Percentiles rank a stretch among this genome's conserved stretches.
Evolutionary conservation across 495 filamentous ascomycete species (phyloP).

Genomic region (Penicillium riverlandense): DNA sequence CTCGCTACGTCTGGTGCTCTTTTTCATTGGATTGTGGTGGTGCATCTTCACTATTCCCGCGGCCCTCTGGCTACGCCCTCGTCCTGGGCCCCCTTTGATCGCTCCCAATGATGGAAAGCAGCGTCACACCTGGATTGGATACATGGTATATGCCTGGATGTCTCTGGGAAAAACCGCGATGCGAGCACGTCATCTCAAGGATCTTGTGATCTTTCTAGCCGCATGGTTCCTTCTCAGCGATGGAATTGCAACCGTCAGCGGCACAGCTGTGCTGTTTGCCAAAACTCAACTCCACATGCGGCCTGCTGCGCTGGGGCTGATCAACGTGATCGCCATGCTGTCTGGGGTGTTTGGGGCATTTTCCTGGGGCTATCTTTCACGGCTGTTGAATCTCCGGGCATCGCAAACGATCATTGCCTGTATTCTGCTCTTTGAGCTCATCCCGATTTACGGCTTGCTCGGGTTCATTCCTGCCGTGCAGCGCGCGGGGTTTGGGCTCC

Average conservation of each 20-base stretch:
- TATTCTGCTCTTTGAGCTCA: constrained; percentile 82
- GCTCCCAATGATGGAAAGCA: constrained; percentile 25
- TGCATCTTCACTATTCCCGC: constrained; percentile 84
- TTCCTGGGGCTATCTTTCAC: constrained; percentile 74
- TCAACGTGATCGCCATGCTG: constrained; percentile 83
- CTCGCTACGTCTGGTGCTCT: constrained; percentile 74
- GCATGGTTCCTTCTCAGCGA: constrained; percentile 96
- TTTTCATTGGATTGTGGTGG: constrained; percentile 92
- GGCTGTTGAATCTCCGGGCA: constrained; percentile 54
- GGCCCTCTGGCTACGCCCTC: constrained; percentile 79
- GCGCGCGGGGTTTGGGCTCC: constrained; percentile 72
- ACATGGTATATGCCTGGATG: constrained; percentile 76
- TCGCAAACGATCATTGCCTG: constrained; percentile 87
- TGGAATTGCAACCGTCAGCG: constrained; percentile 88
- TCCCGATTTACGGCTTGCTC: constrained; percentile 84
- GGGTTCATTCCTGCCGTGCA: constrained; percentile 82
- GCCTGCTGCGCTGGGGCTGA: constrained; percentile 79
- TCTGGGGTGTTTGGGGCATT: constrained; percentile 84
- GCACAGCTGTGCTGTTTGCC: constrained; percentile 90
- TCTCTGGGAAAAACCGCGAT: constrained; percentile 73
- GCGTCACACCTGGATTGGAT: constrained; percentile 45
- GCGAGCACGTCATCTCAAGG: constrained; percentile 72
- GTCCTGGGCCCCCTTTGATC: constrained; percentile 76
- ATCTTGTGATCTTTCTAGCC: constrained; percentile 78
- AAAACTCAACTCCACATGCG: constrained; percentile 91